These are phyloP conservation scores for Aphanomyces invadans DNA, from an alignment of 352 stramenopile genomes.

Conservation along the genomic window DNA sequence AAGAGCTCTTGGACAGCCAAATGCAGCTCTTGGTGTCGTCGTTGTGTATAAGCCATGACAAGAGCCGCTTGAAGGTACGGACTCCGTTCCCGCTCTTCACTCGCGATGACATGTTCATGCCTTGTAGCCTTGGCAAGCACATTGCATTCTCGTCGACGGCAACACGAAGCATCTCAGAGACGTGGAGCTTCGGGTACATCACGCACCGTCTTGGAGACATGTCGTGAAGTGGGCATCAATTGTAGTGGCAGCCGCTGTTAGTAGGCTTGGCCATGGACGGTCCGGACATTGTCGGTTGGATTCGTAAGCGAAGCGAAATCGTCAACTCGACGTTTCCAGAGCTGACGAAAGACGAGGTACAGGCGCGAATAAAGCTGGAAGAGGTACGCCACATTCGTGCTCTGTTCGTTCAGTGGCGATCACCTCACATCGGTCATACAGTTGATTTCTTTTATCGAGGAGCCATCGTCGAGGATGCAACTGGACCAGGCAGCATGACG, in stretches of 20 bases:
- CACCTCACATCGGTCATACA: background rate
- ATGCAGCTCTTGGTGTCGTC: background rate
- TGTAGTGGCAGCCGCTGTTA: background rate
- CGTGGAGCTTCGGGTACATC: background rate
- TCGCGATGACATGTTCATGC: background rate
- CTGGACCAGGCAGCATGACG: too few species aligned
- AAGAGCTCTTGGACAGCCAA: background rate
- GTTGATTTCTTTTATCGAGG: too few species aligned
- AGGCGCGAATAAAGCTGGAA: background rate
- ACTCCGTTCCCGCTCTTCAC: background rate
- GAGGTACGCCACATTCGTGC: slow-evolving; percentile 2
- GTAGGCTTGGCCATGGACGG: background rate
- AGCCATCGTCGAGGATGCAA: too few species aligned
- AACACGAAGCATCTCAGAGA: background rate
- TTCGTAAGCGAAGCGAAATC: background rate
- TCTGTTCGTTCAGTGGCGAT: too few species aligned
- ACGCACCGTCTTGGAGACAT: background rate
- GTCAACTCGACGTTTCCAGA: background rate
- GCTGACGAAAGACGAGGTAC: background rate
- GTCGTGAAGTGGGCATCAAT: too few species aligned
- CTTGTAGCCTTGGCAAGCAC: slow-evolving; percentile 8
- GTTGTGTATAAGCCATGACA: background rate
- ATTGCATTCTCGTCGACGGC: background rate
- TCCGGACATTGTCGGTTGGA: background rate
- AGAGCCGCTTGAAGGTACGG: background rate